Evolutionary conservation across 106 monocot species (phyloP).

Genomic region (Dendrobium huoshanense): DNA sequence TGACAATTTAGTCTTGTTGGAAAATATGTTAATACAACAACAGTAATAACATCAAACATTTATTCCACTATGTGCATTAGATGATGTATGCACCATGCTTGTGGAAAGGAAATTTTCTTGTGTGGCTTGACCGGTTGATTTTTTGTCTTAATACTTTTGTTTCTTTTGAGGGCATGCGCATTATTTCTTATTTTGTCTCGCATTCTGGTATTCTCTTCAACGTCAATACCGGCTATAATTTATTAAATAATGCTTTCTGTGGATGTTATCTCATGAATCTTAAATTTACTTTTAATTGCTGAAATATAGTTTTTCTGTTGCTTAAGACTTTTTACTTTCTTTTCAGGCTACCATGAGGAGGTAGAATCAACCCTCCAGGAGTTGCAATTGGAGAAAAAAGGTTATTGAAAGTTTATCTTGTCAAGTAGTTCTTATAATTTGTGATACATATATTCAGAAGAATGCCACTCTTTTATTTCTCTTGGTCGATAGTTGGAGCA

Average conservation of each 20-base stretch:
- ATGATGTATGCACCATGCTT: neutral
- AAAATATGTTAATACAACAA: neutral
- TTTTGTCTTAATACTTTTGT: neutral
- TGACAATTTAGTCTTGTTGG: neutral
- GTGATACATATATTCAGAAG: neutral
- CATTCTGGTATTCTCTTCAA: neutral
- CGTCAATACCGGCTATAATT: neutral
- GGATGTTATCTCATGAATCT: neutral
- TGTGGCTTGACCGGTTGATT: neutral
- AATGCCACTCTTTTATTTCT: neutral
- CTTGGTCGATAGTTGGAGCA: neutral
- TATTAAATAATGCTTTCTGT: slow-evolving; percentile 1
- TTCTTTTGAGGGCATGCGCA: neutral
- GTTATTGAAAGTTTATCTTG: neutral
- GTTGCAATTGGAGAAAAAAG: slow-evolving; percentile 3
- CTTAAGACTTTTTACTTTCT: neutral
- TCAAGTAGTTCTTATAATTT: neutral
- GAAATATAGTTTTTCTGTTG: neutral
- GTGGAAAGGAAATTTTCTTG: neutral
- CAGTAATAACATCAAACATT: too few species aligned
- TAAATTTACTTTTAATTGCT: neutral
- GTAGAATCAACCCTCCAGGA: slow-evolving; percentile 6
- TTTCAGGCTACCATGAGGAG: slow-evolving; percentile 3
- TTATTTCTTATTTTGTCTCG: neutral
- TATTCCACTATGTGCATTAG: neutral